A percentile compares a stretch with the other conserved stretches of the same genome.
Conservation (phyloP, 108 stramenopile species). For the Fistulifera pelliculosa region DNA sequence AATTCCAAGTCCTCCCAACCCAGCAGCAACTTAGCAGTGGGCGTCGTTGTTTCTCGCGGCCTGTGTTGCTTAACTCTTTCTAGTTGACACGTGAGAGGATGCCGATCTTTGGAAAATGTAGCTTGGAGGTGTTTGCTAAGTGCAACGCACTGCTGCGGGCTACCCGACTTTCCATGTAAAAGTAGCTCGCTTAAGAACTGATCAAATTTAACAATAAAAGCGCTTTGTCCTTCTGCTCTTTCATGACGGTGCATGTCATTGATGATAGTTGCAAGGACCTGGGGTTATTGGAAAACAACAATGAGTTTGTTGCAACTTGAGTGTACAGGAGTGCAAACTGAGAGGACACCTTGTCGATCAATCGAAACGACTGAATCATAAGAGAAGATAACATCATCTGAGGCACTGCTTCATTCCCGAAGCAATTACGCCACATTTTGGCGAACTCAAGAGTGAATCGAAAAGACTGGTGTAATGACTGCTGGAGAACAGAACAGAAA, state of each 20-base stretch:
- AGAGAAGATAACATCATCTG: conserved; percentile 19
- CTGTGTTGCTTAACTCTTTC: too few relatives aligned
- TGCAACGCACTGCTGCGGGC: too few relatives aligned
- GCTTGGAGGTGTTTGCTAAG: too few relatives aligned
- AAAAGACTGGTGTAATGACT: not conserved
- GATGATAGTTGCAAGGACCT: conserved; percentile 32
- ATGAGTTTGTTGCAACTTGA: conserved; percentile 30
- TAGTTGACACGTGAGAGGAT: too few relatives aligned
- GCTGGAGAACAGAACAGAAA: conserved; percentile 4
- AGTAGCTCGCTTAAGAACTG: too few relatives aligned
- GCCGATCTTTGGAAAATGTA: too few relatives aligned
- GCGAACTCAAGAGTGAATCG: not conserved
- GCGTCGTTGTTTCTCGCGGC: too few relatives aligned
- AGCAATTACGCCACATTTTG: conserved; percentile 2
- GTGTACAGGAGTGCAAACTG: conserved; percentile 19
- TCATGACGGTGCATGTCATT: not conserved
- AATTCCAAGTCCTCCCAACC: not conserved
- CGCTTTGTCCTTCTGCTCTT: too few relatives aligned
- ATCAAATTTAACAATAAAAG: too few relatives aligned
- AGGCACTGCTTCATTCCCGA: not conserved
- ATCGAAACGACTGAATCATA: conserved; percentile 18
- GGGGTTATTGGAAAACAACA: conserved; percentile 26
- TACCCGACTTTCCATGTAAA: too few relatives aligned
- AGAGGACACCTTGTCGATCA: conserved; percentile 5
- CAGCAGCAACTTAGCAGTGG: too few relatives aligned